These are phyloP conservation scores for Rhizoclosmatium globosum DNA, from an alignment of 192 early-diverging fungal genomes.

Conservation along the genomic window DNA sequence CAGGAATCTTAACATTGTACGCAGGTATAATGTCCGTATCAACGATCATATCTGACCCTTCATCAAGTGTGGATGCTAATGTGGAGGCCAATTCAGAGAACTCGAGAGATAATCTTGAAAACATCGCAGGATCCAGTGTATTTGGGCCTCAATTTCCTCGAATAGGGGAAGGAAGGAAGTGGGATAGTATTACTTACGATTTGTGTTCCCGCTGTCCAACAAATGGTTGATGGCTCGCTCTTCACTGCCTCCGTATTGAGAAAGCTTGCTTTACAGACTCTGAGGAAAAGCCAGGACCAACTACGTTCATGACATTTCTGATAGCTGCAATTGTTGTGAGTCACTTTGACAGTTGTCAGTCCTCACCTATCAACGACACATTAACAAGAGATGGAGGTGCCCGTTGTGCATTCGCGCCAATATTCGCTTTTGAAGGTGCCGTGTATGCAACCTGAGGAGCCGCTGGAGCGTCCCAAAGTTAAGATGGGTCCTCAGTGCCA, in stretches of 20 bases:
- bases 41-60: too few species aligned
- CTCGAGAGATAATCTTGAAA: too few species aligned
- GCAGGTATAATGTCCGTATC: neutral
- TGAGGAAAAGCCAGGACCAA: conserved; percentile 17
- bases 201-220: neutral
- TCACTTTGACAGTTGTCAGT: neutral
- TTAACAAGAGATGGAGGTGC: neutral
- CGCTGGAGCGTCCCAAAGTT: neutral
- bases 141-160: too few species aligned
- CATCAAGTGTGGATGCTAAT: too few species aligned
- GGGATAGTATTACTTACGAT: too few species aligned
- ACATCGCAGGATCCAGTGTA: too few species aligned
- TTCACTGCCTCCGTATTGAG: conserved; percentile 16
- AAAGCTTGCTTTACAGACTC: neutral
- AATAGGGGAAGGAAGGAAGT: neutral
- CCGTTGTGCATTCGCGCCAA: neutral
- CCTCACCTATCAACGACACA: neutral
- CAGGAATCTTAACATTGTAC: neutral
- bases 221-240: conserved; percentile 35
- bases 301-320: conserved; percentile 11
- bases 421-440: conserved; percentile 20
- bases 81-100: too few species aligned
- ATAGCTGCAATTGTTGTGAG: conserved; percentile 20
- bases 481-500: neutral
- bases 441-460: conserved; percentile 9